Evolutionary conservation across 441 rosid species (phyloP), one percentile per base, ranked within the genome.

Genomic region (Aleurites moluccanus): DNA sequence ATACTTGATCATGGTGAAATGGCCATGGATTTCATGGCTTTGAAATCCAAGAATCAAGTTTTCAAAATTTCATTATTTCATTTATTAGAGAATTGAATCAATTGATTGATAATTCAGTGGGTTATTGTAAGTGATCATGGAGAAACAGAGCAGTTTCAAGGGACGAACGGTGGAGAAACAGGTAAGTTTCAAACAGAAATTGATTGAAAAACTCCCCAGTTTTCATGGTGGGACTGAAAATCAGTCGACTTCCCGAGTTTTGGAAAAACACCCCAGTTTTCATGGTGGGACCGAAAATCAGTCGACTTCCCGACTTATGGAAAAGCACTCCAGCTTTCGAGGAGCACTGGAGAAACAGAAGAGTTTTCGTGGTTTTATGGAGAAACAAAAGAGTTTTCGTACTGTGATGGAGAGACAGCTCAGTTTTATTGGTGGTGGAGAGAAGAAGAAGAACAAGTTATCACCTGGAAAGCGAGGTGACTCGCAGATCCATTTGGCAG

Each of bases 391-490:
- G 82, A 93, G 91, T 76, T 90, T 93, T 69, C 94, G 93, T 16
- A 83, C 82, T 20, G 88, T 86, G 55, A 84, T 88, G 93, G 91
- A 94, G 89, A 92, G 97, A 75, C 98, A 91, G 80, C 86, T 89
- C 71, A 95, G 99, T 83, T 88, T 94, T 75, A 86, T 89, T 15
- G 96, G 93, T 49, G 90, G 82, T 62, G 82, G 84, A 49, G 97
- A 91, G 78, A 92, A 80, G 87, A 88, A 83, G 83, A 90, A 86
- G 82, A 83, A 71, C 84, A 91, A 75, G 75, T 96, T 89, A n/a
- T 95, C 98, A 14, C 98, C 99, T 16, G 94, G 99, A 45, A 94
- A 94, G 73, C 85, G 97, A 73, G 96, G 98, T 30, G 99, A 94
- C 57, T 87, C 87, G 10, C 86, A 80, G 73, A 91, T 94, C 82